phyloP scores from a whole-genome alignment of 23 red algal genomes.

The Cyanidium caldarium region DNA sequence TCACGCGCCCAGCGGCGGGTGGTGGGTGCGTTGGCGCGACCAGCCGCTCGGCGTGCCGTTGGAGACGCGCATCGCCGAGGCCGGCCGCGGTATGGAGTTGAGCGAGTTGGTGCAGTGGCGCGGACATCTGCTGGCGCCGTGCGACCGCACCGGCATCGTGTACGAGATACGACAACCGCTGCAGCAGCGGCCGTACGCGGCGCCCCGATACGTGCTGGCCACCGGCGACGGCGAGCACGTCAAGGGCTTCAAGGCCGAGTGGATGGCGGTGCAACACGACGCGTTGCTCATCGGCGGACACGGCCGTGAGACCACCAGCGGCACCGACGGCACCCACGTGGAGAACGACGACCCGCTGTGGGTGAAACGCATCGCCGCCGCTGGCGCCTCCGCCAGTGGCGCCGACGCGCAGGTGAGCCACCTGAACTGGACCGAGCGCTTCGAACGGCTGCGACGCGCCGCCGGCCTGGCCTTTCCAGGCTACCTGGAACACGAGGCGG shows the following conservation, averaged over 20 bases:
- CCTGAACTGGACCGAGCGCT: conserved; percentile 37
- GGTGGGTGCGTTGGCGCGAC: conserved; percentile 4
- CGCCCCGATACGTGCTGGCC: conserved; percentile 23
- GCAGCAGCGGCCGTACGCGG: neutral
- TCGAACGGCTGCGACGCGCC: conserved; percentile 18
- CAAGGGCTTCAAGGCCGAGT: conserved; percentile 58
- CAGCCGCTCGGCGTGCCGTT: neutral
- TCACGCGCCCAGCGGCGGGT: neutral
- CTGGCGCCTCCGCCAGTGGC: neutral
- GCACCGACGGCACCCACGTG: conserved; percentile 25
- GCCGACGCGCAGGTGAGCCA: conserved; percentile 19
- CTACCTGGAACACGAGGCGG: conserved; percentile 71
- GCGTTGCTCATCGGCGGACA: conserved; percentile 43
- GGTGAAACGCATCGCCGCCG: conserved; percentile 24
- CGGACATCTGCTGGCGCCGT: conserved; percentile 21
- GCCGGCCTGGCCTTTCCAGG: conserved; percentile 56
- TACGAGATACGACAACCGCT: conserved; percentile 27
- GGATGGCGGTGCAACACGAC: conserved; percentile 65
- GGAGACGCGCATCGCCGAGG: conserved; percentile 7
- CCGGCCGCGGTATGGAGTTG: conserved; percentile 66
- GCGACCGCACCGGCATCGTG: conserved; percentile 57
- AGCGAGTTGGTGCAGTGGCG: conserved; percentile 30
- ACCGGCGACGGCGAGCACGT: conserved; percentile 24
- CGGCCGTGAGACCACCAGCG: conserved; percentile 34
- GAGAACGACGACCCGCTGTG: conserved; percentile 36